These are phyloP conservation scores for Vitis hybrid DNA, from an alignment of 177 flowering plant genomes.

Conservation along the genomic window DNA sequence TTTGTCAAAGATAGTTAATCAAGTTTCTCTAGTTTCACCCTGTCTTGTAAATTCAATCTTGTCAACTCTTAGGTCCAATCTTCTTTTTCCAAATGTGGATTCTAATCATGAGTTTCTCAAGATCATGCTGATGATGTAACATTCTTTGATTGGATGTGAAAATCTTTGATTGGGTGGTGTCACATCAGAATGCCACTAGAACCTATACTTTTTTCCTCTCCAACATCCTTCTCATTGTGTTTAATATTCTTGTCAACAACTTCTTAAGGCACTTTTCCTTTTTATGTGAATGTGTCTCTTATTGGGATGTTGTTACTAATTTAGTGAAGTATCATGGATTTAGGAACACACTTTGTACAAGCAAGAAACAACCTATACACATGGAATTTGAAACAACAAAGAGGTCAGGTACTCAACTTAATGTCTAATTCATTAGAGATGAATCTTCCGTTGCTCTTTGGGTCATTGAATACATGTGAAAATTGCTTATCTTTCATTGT, in stretches of 20 bases:
- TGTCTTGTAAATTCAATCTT: conserved; percentile 60
- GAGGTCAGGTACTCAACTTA: conserved; percentile 66
- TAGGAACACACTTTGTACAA: conserved; percentile 45
- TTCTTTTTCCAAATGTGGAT: too few relatives aligned
- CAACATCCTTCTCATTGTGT: conserved; percentile 50
- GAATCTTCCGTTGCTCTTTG: conserved; percentile 84
- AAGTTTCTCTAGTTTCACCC: conserved; percentile 49
- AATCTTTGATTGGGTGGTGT: conserved; percentile 54
- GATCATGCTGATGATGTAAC: too few relatives aligned
- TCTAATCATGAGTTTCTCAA: too few relatives aligned
- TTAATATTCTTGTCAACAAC: conserved; percentile 30
- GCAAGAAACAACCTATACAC: conserved; percentile 60
- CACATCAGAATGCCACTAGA: conserved; percentile 81
- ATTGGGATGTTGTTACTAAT: not conserved
- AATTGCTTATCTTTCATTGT: conserved; percentile 72
- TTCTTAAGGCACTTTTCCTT: conserved; percentile 41
- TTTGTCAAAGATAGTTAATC: conserved; percentile 84
- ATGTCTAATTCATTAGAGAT: conserved; percentile 88
- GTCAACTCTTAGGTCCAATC: conserved; percentile 84
- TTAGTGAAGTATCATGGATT: conserved; percentile 7
- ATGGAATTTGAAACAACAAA: conserved; percentile 90
- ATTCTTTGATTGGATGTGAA: too few relatives aligned
- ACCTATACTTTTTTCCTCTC: conserved; percentile 80
- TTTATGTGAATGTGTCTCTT: not conserved
- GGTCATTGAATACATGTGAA: conserved; percentile 79